Evolutionary conservation across 805 yeast species (phyloP).

Genomic region (Hermanozyma aechmeae): DNA sequence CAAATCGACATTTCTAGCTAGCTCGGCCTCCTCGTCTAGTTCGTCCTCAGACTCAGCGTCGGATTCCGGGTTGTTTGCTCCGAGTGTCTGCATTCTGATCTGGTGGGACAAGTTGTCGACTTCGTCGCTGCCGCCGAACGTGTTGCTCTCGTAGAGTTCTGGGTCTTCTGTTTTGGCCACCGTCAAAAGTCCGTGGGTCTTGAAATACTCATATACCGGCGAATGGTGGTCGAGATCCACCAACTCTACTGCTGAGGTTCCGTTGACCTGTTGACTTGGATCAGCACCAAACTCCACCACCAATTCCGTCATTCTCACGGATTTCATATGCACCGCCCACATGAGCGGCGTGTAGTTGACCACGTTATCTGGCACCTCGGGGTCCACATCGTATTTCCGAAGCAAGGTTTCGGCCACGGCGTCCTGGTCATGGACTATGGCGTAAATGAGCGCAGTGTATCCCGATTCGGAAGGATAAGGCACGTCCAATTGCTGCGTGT

Average conservation of each 20-base stretch:
- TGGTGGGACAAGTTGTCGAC: constrained; percentile 25
- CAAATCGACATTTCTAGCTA: constrained; percentile 20
- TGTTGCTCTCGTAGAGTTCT: constrained; percentile 9
- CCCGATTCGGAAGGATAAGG: constrained; percentile 14
- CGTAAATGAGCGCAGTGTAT: constrained; percentile 32
- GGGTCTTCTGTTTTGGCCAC: constrained; percentile 3
- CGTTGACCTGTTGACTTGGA: constrained; percentile 25
- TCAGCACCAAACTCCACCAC: constrained; percentile 61
- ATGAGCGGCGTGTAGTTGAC: constrained; percentile 60
- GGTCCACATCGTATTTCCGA: constrained; percentile 33
- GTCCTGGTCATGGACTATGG: constrained; percentile 44
- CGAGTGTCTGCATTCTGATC: constrained; percentile 24
- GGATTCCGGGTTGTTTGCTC: constrained; percentile 6
- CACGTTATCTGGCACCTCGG: constrained; percentile 41
- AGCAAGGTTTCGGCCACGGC: constrained; percentile 40
- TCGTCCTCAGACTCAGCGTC: constrained; percentile 11
- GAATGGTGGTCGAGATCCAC: constrained; percentile 43
- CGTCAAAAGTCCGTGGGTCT: constrained; percentile 35
- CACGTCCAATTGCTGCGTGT: neutral
- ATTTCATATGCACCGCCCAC: constrained; percentile 75
- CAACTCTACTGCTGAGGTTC: constrained; percentile 48
- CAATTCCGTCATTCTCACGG: constrained; percentile 43
- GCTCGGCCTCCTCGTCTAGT: constrained; percentile 17
- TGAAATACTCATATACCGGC: constrained; percentile 49
- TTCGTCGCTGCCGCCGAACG: constrained; percentile 15